Conservation (phyloP, 768 basidiomycete species). For the Mycena chlorophos region DNA sequence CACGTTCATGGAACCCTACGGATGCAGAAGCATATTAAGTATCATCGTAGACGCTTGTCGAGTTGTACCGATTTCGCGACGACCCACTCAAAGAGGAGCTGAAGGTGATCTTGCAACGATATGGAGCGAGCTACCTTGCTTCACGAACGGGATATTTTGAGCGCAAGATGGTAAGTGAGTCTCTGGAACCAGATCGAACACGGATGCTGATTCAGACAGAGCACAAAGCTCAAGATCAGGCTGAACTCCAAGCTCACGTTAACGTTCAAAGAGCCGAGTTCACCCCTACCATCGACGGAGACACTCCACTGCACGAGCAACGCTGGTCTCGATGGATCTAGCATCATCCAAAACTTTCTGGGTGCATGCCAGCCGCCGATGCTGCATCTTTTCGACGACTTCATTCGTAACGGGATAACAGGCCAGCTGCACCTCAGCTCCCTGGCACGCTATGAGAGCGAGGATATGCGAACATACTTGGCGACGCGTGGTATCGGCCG, state of each 20-base stretch:
- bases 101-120: conserved; percentile 16
- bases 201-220: neutral
- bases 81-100: neutral
- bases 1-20: neutral
- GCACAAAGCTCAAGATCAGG: neutral
- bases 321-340: neutral
- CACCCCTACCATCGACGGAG: neutral
- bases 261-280: neutral
- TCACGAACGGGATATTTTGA: conserved; percentile 13
- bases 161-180: neutral
- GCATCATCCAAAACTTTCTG: conserved; percentile 7
- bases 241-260: neutral
- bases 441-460: conserved; percentile 1
- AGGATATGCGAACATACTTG: neutral
- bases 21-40: too few relatives aligned
- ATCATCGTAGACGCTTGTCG: too few relatives aligned
- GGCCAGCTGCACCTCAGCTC: conserved; percentile 8
- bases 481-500: neutral
- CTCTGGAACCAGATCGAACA: neutral
- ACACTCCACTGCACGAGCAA: neutral
- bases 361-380: conserved; percentile 16
- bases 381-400: conserved; percentile 10
- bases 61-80: neutral
- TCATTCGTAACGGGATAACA: conserved; percentile 6
- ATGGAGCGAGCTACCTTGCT: conserved; percentile 15